Evolutionary conservation across 371 early-diverging fungal genomes (phyloP).

Genomic region (Gilbertella persicaria): DNA sequence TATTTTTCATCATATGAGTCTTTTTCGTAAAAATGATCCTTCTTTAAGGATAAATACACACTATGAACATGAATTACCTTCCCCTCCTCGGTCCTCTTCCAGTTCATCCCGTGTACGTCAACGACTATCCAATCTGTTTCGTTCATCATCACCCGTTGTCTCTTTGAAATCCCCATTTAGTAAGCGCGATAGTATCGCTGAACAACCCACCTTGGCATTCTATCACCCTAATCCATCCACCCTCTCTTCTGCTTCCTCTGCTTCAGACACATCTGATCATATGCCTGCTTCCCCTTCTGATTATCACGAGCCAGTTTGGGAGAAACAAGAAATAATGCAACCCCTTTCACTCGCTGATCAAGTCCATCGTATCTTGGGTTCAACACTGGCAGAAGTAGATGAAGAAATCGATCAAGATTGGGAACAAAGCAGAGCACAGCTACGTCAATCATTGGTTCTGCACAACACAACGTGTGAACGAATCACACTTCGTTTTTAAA

Average conservation of each 20-base stretch:
- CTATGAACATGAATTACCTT: too few relatives aligned
- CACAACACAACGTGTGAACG: slow-evolving; percentile 1
- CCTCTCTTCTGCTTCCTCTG: not conserved
- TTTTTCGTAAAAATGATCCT: not conserved
- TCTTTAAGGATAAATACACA: not conserved
- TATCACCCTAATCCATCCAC: not conserved
- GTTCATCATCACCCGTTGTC: slow-evolving; percentile 16
- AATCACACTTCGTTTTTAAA: not conserved
- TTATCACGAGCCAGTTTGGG: not conserved
- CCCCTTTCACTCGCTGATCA: slow-evolving; percentile 15
- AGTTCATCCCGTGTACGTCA: slow-evolving; percentile 13
- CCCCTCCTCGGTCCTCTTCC: too few relatives aligned
- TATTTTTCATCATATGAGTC: not conserved
- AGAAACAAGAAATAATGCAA: not conserved
- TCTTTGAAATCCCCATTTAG: slow-evolving; percentile 10
- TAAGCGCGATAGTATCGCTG: too few relatives aligned
- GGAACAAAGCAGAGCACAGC: slow-evolving; percentile 19
- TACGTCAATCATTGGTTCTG: slow-evolving; percentile 15
- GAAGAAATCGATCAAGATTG: slow-evolving; percentile 30
- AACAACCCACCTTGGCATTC: not conserved
- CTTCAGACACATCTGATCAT: slow-evolving; percentile 13
- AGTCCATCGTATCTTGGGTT: slow-evolving; percentile 21
- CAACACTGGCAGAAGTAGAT: slow-evolving; percentile 24
- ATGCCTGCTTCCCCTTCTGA: slow-evolving; percentile 19
- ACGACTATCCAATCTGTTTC: slow-evolving; percentile 18